Percentiles rank a stretch among this genome's conserved stretches.
Conservation (phyloP, 1,139 yeast genomes). For the Yamadazyma oceani region DNA sequence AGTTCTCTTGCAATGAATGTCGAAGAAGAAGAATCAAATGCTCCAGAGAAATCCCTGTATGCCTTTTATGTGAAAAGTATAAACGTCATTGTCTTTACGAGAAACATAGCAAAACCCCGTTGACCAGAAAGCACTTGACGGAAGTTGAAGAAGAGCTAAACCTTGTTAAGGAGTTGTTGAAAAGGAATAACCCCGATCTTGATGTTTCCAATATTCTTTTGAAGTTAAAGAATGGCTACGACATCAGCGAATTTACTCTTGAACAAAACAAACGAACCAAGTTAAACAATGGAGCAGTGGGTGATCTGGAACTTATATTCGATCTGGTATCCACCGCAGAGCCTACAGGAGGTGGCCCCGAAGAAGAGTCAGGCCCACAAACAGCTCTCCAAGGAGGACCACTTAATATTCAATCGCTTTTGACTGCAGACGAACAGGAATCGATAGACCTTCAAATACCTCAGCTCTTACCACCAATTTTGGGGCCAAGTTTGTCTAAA, state of each 20-base stretch:
- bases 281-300: not conserved
- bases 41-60: slow-evolving; percentile 19
- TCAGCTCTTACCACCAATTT: slow-evolving; percentile 11
- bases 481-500: slow-evolving; percentile 5
- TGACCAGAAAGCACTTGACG: slow-evolving; percentile 21
- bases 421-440: no score
- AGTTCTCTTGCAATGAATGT: slow-evolving; percentile 21
- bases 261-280: not conserved
- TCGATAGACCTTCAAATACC: slow-evolving; percentile 14
- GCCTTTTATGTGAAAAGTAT: slow-evolving; percentile 16
- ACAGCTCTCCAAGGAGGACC: no score
- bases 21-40: slow-evolving; percentile 18
- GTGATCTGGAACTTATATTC: no score
- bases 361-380: no score
- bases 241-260: slow-evolving; percentile 11
- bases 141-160: slow-evolving; percentile 20
- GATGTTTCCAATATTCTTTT: slow-evolving; percentile 11
- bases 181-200: slow-evolving; percentile 11
- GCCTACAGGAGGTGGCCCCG: no score
- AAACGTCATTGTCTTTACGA: slow-evolving; percentile 20
- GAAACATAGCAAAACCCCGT: slow-evolving; percentile 17
- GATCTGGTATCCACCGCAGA: no score
- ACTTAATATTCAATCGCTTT: no score
- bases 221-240: slow-evolving; percentile 17
- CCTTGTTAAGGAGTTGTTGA: slow-evolving; percentile 11